These are phyloP conservation scores for Streptanthus diversifolius DNA, from an alignment of 345 rosid genomes.

Conservation along the genomic window DNA sequence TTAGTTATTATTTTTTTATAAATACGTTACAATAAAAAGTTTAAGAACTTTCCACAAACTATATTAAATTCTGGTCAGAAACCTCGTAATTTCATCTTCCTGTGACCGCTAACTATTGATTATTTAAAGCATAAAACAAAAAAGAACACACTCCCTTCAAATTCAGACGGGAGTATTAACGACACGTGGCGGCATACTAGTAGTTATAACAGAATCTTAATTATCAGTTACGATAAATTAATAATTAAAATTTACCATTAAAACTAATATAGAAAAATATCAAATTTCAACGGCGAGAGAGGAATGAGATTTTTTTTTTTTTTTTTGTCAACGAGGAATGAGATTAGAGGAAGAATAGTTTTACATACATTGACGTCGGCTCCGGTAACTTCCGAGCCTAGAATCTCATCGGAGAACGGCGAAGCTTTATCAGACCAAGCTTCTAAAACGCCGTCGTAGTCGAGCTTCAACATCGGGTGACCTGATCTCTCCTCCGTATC, in stretches of 20 bases:
- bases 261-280: neutral
- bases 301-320: no score
- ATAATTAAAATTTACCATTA: neutral
- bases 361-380: conserved; percentile 66
- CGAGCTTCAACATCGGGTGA: conserved; percentile 48
- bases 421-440: conserved; percentile 73
- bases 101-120: neutral
- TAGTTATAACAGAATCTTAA: neutral
- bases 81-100: neutral
- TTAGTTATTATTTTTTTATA: neutral
- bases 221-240: neutral
- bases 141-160: conserved; percentile 1
- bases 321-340: no score
- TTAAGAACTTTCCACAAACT: conserved; percentile 8
- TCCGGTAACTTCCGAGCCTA: conserved; percentile 46
- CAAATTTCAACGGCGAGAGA: conserved; percentile 31
- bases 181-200: conserved; percentile 17
- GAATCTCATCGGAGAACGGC: conserved; percentile 57
- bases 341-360: conserved; percentile 13
- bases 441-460: conserved; percentile 64
- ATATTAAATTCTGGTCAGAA: conserved; percentile 22
- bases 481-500: conserved; percentile 34
- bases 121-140: conserved; percentile 9
- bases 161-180: neutral
- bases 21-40: conserved; percentile 7